A percentile compares a stretch with the other conserved stretches of the same genome.
phyloP scores from a whole-genome alignment of 306 rosid species.

The Inga leiocalycina region DNA sequence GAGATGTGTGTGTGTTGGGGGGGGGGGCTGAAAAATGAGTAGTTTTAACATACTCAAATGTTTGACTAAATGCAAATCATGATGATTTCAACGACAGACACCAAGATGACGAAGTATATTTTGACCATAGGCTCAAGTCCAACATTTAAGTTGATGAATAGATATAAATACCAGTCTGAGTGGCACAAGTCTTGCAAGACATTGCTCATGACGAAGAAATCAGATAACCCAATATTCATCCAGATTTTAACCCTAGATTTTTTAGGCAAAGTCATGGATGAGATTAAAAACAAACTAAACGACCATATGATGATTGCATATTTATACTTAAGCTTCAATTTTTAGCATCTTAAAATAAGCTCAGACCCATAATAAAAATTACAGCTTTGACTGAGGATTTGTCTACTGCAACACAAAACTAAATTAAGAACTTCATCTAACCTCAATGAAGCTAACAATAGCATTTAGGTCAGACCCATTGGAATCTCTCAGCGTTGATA shows the following conservation, averaged over 20 bases:
- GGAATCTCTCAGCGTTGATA: conserved; percentile 55
- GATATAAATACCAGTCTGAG: not conserved
- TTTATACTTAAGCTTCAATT: not conserved
- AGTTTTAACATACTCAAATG: conserved; percentile 12
- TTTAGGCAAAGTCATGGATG: not conserved
- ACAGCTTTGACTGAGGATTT: not conserved
- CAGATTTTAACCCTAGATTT: not conserved
- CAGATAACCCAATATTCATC: conserved; percentile 24
- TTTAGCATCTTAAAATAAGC: not conserved
- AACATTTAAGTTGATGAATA: not conserved
- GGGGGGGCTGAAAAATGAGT: not conserved
- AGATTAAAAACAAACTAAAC: not conserved
- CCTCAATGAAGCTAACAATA: conserved; percentile 76
- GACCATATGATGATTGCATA: not conserved
- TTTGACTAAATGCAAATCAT: conserved; percentile 23
- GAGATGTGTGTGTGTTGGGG: not conserved
- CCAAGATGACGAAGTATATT: not conserved
- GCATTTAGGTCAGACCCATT: conserved; percentile 76
- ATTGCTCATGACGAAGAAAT: not conserved
- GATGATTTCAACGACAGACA: not conserved
- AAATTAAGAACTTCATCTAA: conserved; percentile 42
- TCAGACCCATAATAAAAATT: not conserved
- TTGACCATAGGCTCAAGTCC: not conserved
- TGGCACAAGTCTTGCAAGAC: not conserved
- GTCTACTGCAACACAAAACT: conserved; percentile 10